Evolutionary conservation across 108 stramenopile genomes (phyloP), one percentile per base, ranked within the genome.

Genomic region (Mayamaea pseudoterrestris): DNA sequence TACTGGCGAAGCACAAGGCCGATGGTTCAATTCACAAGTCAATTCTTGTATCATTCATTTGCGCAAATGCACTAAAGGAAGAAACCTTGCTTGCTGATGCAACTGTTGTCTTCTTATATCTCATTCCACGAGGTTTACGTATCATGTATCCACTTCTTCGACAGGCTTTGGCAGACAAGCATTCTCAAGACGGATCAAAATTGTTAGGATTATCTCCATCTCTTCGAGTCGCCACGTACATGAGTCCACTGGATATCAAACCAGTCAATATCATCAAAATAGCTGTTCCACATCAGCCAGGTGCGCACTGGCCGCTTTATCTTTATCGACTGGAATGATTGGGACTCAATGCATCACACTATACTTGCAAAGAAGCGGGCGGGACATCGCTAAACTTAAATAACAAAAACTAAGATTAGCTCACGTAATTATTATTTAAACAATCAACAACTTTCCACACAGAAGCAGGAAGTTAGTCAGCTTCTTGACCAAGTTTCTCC

Each of bases 91-190:
- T 58, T 8, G 27, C 30, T 12, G 30, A 63, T 12, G 90, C 80
- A 17, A 86, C 69, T 8, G 65, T 80, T 9, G 30, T 83, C 3
- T 91, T 87, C 50, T 39, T 91, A 37, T 91, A 91, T 61, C 47
- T 91, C 55, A 76, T 91, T 42, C 90, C 90, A 25, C 41, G 79
- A 60, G 90, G 90, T 11, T 57, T 91, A 42, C 62, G 80, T 27
- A 35, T 72, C 58, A 66, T 91, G 26, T 61, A 64, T 7, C 74
- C 76, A n/a, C 21, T 58, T 1, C 13, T 69, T 5, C 11, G 11
- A 23, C 30, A 3, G 47, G 32, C 30, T 17, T 14, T 31, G 30
- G 7, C 14, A 7, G 41, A 9, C 41, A 41, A 3, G 24, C 28
- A 11, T 32, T 41, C 27, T 25, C 27, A 47, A 59, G 28, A 4